Base-by-base conservation (phyloP, 306 rosid species). In the Leucaena leucocephala region DNA sequence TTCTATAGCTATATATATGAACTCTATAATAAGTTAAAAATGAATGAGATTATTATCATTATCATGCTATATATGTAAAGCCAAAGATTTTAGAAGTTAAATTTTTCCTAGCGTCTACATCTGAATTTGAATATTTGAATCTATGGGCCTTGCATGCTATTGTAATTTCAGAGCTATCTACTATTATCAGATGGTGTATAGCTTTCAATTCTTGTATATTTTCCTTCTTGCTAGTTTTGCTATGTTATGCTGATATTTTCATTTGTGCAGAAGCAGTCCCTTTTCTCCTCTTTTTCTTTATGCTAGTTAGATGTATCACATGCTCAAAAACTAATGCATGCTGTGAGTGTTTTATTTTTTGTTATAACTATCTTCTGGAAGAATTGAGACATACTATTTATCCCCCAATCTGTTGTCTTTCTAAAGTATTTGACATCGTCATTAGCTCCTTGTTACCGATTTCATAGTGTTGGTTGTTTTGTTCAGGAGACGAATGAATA, bases 401-500 rank as follows among this genome's bases (percentile, higher is more conserved):
- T 45, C 44, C 7, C 39, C 36, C 59, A 46, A 8, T 58, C 72
- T 57, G 44, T 34, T 76, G 76, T 72, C 39, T 57, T 74, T 57
- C n/a, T n/a, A 55, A 50, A 38, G 12, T 36, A 68, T 17, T 45
- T 80, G 59, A 74, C 71, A 48, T 58, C 62, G 27, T 19, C 70
- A 14, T 35, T 61, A 73, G 59, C 27, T 44, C 68, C 68, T 68
- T 72, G 77, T 85, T 76, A 71, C 59, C 81, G 81, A 71, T 83
- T 46, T 67, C 36, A 52, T 79, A 72, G 57, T 70, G 50, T 44
- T 80, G 75, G 65, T 85, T 80, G 80, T 82, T 84, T 74, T 88
- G 77, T 76, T 76, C 92, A 96, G 99, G 93, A 85, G 78, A 75
- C 84, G 40, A 63, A 76, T 83, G 84, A 91, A 84, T 78, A 76